These are phyloP conservation scores for Zymoseptoria ardabiliae DNA, from an alignment of 2,329 filamentous ascomycete species.

Conservation along the genomic window DNA sequence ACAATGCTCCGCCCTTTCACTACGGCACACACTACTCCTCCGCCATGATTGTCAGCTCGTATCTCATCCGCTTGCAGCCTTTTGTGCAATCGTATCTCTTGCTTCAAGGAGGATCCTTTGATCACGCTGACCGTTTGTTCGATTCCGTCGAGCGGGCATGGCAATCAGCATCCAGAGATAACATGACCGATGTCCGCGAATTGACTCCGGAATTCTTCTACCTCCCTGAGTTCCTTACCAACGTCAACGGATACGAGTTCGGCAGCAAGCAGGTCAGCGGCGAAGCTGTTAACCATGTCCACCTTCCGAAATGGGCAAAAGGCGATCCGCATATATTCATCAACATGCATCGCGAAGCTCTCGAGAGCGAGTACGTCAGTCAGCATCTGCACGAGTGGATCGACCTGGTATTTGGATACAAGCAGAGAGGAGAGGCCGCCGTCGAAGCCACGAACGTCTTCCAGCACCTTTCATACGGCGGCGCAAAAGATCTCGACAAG, in stretches of 20 bases:
- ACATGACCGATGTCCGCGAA: constrained; percentile 90
- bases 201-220: constrained; percentile 97
- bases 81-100: constrained; percentile 94
- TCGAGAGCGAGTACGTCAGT: constrained; percentile 90
- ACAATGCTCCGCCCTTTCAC: constrained; percentile 71
- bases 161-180: constrained; percentile 80
- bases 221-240: constrained; percentile 87
- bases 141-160: constrained; percentile 88
- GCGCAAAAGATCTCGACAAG: constrained; percentile 82
- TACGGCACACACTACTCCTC: constrained; percentile 99
- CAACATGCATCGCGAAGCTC: constrained; percentile 85
- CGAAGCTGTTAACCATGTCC: constrained; percentile 73
- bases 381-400: constrained; percentile 90
- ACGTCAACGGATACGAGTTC: constrained; percentile 91
- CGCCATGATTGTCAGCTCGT: constrained; percentile 96
- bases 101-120: constrained; percentile 90
- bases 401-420: constrained; percentile 86
- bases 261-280: constrained; percentile 75
- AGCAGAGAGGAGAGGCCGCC: constrained; percentile 88
- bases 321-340: constrained; percentile 94
- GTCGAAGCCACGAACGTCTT: constrained; percentile 91
- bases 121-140: constrained; percentile 91
- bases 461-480: constrained; percentile 90
- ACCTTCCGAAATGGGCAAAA: constrained; percentile 93
- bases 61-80: constrained; percentile 86